Evolutionary conservation across 2,329 filamentous ascomycete genomes (phyloP).

Genomic region (Fusarium pseudoanthophilum): DNA sequence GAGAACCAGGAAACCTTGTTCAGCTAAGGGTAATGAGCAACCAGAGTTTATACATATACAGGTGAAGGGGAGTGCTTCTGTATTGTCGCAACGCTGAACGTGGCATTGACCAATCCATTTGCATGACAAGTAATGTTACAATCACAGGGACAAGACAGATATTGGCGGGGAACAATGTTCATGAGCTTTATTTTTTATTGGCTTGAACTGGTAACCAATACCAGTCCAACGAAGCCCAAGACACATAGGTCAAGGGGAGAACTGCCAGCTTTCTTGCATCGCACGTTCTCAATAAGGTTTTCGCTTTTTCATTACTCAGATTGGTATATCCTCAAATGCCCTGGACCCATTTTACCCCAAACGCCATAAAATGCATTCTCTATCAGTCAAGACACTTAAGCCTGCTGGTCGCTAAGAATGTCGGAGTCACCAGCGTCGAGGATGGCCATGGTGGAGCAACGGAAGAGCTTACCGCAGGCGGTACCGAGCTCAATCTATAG

Average conservation of each 20-base stretch:
- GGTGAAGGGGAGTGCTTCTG: background rate
- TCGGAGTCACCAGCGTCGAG: conserved; percentile 98
- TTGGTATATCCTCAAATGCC: conserved; percentile 53
- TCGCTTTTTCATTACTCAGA: conserved; percentile 50
- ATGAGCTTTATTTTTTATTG: conserved; percentile 53
- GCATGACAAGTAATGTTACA: background rate
- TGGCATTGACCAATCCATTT: background rate
- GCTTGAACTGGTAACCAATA: conserved; percentile 40
- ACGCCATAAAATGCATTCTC: conserved; percentile 55
- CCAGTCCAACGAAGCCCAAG: conserved; percentile 42
- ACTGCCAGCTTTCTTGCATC: conserved; percentile 22
- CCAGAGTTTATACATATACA: background rate
- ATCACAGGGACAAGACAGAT: background rate
- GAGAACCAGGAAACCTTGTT: background rate
- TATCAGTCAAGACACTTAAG: conserved; percentile 56
- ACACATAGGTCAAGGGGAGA: conserved; percentile 42
- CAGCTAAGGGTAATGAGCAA: background rate
- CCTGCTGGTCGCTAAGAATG: conserved; percentile 84
- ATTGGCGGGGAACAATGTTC: conserved; percentile 48
- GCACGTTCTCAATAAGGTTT: conserved; percentile 43
- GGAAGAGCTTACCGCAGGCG: conserved; percentile 98
- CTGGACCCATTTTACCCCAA: conserved; percentile 54
- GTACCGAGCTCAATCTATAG: conserved; percentile 96
- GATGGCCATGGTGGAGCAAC: conserved; percentile 96
- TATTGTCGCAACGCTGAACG: background rate